Percentiles rank a stretch among this genome's conserved stretches.
These are phyloP conservation scores for Irpex sp. DNA, from an alignment of 1,284 basidiomycete species.

Conservation along the genomic window DNA sequence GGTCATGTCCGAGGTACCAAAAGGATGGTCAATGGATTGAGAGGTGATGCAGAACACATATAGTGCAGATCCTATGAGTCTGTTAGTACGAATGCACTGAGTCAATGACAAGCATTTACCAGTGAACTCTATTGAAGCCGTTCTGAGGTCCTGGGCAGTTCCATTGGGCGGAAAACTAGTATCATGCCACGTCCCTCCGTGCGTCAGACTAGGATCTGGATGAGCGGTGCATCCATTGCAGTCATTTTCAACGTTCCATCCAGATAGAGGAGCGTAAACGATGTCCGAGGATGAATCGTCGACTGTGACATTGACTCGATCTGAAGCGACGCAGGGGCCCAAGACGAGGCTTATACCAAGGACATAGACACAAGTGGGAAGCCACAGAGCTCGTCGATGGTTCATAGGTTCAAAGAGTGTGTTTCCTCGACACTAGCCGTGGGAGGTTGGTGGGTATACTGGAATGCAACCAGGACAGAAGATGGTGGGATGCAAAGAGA, in stretches of 20 bases:
- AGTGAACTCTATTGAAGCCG: background rate
- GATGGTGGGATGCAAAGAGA: background rate
- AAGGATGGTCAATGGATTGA: no score
- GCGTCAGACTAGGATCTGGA: conserved; percentile 19
- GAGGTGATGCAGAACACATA: no score
- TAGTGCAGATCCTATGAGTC: no score
- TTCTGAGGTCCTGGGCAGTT: background rate
- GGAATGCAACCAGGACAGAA: background rate
- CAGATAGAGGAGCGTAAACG: conserved; percentile 24
- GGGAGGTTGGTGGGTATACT: background rate
- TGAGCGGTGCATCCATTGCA: conserved; percentile 23
- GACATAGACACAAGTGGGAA: background rate
- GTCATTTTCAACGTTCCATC: conserved; percentile 25
- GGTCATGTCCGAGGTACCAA: no score
- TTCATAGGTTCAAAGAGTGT: background rate
- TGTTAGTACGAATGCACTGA: no score
- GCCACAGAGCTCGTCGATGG: background rate
- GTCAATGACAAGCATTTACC: no score
- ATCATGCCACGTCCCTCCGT: conserved; percentile 21
- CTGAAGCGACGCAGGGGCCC: conserved; percentile 11
- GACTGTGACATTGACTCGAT: conserved; percentile 36
- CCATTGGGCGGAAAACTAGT: conserved; percentile 14
- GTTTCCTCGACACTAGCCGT: background rate
- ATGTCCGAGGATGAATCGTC: conserved; percentile 40
- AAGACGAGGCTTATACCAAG: background rate